phyloP scores from a whole-genome alignment of 306 rosid species.

The Cicer yamashitae region DNA sequence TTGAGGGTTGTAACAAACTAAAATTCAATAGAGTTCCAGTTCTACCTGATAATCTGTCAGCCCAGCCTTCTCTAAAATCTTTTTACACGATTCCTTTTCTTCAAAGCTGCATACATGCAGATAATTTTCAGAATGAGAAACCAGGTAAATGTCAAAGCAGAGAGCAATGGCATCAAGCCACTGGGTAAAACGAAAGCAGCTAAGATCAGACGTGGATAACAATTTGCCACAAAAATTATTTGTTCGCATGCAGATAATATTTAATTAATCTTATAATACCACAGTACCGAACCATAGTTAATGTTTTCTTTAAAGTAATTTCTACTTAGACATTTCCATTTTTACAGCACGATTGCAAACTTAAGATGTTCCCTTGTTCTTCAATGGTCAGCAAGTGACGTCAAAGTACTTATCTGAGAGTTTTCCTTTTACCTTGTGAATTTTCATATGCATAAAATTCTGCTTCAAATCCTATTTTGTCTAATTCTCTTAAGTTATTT shows the following conservation, averaged over 20 bases:
- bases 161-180: conserved; percentile 37
- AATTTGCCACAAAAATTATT: not conserved
- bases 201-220: not conserved
- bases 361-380: too few relatives aligned
- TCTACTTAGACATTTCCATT: not conserved
- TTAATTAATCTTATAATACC: not conserved
- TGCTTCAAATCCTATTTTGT: not conserved
- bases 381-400: too few relatives aligned
- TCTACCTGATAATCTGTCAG: conserved; percentile 83
- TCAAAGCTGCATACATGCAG: conserved; percentile 63
- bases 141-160: conserved; percentile 39
- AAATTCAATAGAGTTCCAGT: conserved; percentile 38
- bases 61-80: conserved; percentile 74
- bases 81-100: conserved; percentile 69
- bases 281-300: not conserved
- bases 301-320: not conserved
- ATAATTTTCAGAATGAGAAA: conserved; percentile 45
- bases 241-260: not conserved
- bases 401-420: too few relatives aligned
- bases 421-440: not conserved
- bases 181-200: conserved; percentile 6
- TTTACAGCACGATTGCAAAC: not conserved
- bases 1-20: not conserved
- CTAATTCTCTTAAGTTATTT: not conserved
- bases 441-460: not conserved